A percentile compares a stretch with the other conserved stretches of the same genome.
These are phyloP conservation scores for Allodekkera sacchari DNA, from an alignment of 805 yeast species.

Conservation along the genomic window DNA sequence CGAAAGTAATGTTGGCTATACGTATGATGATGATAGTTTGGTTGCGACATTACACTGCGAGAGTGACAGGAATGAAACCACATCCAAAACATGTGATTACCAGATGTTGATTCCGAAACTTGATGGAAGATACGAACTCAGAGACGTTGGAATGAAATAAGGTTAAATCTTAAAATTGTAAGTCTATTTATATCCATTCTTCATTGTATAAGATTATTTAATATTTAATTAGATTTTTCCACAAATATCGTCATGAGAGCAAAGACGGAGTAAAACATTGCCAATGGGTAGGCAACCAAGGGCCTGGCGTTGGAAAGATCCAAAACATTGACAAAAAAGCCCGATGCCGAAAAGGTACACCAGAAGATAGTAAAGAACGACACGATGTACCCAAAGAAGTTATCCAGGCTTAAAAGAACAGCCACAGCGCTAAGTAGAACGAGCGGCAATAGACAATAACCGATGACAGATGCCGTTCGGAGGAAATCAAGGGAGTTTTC, in stretches of 20 bases:
- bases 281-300: slow-evolving; percentile 87
- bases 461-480: slow-evolving; percentile 84
- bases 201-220: slow-evolving; percentile 1
- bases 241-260: slow-evolving; percentile 89
- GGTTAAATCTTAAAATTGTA: neutral
- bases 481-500: slow-evolving; percentile 37
- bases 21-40: slow-evolving; percentile 46
- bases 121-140: slow-evolving; percentile 6
- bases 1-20: slow-evolving; percentile 34
- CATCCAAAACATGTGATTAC: slow-evolving; percentile 54
- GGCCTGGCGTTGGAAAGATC: slow-evolving; percentile 80
- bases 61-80: slow-evolving; percentile 37
- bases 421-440: slow-evolving; percentile 71
- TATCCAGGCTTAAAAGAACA: slow-evolving; percentile 61
- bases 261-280: slow-evolving; percentile 86
- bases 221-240: slow-evolving; percentile 19
- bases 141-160: slow-evolving; percentile 6
- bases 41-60: slow-evolving; percentile 73
- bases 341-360: slow-evolving; percentile 93
- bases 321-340: slow-evolving; percentile 80
- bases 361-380: slow-evolving; percentile 66
- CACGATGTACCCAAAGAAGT: slow-evolving; percentile 60
- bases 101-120: slow-evolving; percentile 60
- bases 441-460: slow-evolving; percentile 87
- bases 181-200: neutral